Evolutionary conservation across 2,329 filamentous ascomycete species (phyloP).

Genomic region (Cercospora sesami): DNA sequence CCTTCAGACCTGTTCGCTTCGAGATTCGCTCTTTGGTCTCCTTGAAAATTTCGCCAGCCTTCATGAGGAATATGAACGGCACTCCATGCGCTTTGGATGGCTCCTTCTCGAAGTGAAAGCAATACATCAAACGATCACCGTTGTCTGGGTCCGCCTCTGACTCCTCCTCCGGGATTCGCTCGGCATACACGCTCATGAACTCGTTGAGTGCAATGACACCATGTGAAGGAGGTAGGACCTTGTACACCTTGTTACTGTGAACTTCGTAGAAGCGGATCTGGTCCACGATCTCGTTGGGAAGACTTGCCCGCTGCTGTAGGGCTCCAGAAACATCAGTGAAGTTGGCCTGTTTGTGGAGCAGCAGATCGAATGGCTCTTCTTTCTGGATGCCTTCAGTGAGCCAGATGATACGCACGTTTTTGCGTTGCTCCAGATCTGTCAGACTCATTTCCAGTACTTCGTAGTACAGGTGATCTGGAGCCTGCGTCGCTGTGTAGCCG

Average conservation of each 20-base stretch:
- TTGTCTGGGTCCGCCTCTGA: conserved; percentile 29
- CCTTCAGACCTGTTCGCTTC: conserved; percentile 89
- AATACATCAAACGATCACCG: conserved; percentile 68
- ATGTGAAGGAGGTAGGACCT: conserved; percentile 69
- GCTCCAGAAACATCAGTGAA: conserved; percentile 75
- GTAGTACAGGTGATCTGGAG: conserved; percentile 75
- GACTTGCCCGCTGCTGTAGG: conserved; percentile 75
- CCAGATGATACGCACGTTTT: conserved; percentile 78
- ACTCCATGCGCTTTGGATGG: conserved; percentile 79
- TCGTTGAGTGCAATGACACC: conserved; percentile 82
- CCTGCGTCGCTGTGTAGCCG: conserved; percentile 60
- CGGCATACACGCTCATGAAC: conserved; percentile 77
- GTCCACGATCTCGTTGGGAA: conserved; percentile 72
- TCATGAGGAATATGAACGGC: conserved; percentile 85
- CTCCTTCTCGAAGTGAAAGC: conserved; percentile 92
- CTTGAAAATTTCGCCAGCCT: conserved; percentile 81
- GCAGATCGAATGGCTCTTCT: conserved; percentile 79
- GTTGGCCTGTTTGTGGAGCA: conserved; percentile 83
- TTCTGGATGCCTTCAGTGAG: conserved; percentile 88
- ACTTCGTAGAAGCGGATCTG: conserved; percentile 80
- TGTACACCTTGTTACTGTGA: conserved; percentile 79
- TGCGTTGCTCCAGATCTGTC: conserved; percentile 90
- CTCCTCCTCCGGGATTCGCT: conserved; percentile 73
- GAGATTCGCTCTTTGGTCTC: conserved; percentile 95
- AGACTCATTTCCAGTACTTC: conserved; percentile 94